Conservation (phyloP, 75 land plant species). For the Larix kaempferi region DNA sequence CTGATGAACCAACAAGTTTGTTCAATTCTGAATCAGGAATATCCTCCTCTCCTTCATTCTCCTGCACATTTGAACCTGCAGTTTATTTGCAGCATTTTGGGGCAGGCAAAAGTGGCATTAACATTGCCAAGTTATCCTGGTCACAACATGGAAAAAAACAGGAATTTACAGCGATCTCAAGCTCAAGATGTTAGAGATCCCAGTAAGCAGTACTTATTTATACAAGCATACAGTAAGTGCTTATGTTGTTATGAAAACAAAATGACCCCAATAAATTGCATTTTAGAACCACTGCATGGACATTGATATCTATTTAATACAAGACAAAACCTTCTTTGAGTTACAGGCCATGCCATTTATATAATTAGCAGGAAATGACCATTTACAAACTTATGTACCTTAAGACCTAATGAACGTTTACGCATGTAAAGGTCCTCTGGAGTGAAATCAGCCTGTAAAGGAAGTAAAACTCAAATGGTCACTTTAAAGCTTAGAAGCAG, state of each 20-base stretch:
- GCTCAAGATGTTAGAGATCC: background rate
- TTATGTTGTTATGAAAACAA: background rate
- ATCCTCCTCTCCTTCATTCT: slow-evolving; percentile 33
- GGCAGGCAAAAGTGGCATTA: slow-evolving; percentile 14
- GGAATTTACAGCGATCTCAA: background rate
- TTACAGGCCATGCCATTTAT: background rate
- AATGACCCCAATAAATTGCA: no score
- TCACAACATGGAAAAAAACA: background rate
- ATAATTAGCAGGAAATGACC: background rate
- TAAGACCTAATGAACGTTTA: slow-evolving; percentile 55
- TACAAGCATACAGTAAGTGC: background rate
- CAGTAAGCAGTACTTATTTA: background rate
- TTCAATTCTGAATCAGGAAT: slow-evolving; percentile 73
- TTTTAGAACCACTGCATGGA: no score
- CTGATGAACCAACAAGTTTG: slow-evolving; percentile 69
- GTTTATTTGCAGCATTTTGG: slow-evolving; percentile 43
- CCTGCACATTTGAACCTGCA: slow-evolving; percentile 26
- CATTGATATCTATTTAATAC: background rate
- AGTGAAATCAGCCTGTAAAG: slow-evolving; percentile 74
- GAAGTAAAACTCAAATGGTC: background rate
- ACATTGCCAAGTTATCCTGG: slow-evolving; percentile 33
- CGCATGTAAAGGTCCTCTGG: slow-evolving; percentile 68
- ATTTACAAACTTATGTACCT: slow-evolving; percentile 25
- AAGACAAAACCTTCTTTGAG: no score
- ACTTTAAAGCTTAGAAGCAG: background rate